A percentile compares a stretch with the other conserved stretches of the same genome.
Conservation (phyloP, 2,329 filamentous ascomycete genomes). For the Diaporthe capsici region DNA sequence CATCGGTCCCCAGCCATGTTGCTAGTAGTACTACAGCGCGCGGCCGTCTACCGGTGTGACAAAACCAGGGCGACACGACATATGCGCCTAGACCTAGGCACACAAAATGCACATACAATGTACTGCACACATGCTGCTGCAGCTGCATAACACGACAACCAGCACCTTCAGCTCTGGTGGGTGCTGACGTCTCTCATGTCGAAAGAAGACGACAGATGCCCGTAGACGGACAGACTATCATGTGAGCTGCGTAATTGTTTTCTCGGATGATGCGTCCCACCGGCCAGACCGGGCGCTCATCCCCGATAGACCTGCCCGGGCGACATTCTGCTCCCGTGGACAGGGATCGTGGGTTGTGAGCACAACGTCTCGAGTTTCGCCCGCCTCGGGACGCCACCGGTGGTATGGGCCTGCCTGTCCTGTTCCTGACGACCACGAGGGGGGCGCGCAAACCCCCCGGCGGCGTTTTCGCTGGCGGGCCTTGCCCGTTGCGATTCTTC, state of each 20-base stretch:
- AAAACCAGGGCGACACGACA: slow-evolving; percentile 27
- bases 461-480: not conserved
- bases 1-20: slow-evolving; percentile 8
- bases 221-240: slow-evolving; percentile 9
- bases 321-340: slow-evolving; percentile 4
- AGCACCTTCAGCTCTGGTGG: slow-evolving; percentile 12
- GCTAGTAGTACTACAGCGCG: slow-evolving; percentile 9
- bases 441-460: not conserved
- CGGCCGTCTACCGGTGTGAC: slow-evolving; percentile 29
- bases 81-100: slow-evolving; percentile 16
- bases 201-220: not conserved
- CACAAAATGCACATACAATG: not conserved
- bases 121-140: not conserved
- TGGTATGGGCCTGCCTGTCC: not conserved
- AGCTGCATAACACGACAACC: slow-evolving; percentile 23
- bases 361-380: slow-evolving; percentile 6
- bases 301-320: not conserved
- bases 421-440: slow-evolving; percentile 17
- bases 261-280: slow-evolving; percentile 3
- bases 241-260: slow-evolving; percentile 8
- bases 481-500: slow-evolving; percentile 5
- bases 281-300: not conserved
- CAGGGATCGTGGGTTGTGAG: slow-evolving; percentile 13
- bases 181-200: slow-evolving; percentile 20
- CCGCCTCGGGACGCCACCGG: slow-evolving; percentile 22